Evolutionary conservation across 2,329 filamentous ascomycete genomes (phyloP).

Genomic region (Penicillium sp.): DNA sequence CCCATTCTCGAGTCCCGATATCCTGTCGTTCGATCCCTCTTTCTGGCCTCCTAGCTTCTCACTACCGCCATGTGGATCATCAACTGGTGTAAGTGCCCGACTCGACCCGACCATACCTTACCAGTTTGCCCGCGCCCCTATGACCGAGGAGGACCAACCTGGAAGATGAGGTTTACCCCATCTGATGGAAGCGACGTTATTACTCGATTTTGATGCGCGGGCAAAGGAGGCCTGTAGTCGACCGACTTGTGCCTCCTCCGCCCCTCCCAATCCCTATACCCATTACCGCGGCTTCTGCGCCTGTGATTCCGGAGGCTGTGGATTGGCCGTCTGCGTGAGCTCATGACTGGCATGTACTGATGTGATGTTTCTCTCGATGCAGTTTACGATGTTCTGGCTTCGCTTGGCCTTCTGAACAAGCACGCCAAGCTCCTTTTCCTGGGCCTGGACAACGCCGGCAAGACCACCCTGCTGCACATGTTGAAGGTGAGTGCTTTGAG

Average conservation of each 20-base stretch:
- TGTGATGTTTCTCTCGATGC: slow-evolving; percentile 21
- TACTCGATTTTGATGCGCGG: background rate
- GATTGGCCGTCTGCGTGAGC: background rate
- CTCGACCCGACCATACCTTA: slow-evolving; percentile 10
- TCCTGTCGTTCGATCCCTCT: slow-evolving; percentile 5
- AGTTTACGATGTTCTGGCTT: slow-evolving; percentile 91
- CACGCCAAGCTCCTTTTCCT: slow-evolving; percentile 94
- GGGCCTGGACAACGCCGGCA: slow-evolving; percentile 91
- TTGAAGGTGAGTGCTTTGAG: slow-evolving; percentile 70
- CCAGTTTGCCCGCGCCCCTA: slow-evolving; percentile 5
- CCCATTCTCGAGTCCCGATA: slow-evolving; percentile 14
- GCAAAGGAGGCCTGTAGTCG: background rate
- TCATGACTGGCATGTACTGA: slow-evolving; percentile 7
- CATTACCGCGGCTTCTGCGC: slow-evolving; percentile 17
- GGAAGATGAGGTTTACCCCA: background rate
- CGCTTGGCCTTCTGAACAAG: slow-evolving; percentile 89
- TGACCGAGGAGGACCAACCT: background rate
- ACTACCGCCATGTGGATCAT: slow-evolving; percentile 77
- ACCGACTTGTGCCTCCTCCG: background rate
- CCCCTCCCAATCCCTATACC: background rate
- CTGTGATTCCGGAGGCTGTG: slow-evolving; percentile 11
- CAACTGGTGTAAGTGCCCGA: slow-evolving; percentile 78
- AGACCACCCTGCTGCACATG: slow-evolving; percentile 94
- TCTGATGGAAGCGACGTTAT: background rate
- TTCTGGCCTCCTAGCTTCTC: slow-evolving; percentile 5